These are phyloP conservation scores for Drechslera avenae DNA, from an alignment of 2,329 filamentous ascomycete species.

Conservation along the genomic window DNA sequence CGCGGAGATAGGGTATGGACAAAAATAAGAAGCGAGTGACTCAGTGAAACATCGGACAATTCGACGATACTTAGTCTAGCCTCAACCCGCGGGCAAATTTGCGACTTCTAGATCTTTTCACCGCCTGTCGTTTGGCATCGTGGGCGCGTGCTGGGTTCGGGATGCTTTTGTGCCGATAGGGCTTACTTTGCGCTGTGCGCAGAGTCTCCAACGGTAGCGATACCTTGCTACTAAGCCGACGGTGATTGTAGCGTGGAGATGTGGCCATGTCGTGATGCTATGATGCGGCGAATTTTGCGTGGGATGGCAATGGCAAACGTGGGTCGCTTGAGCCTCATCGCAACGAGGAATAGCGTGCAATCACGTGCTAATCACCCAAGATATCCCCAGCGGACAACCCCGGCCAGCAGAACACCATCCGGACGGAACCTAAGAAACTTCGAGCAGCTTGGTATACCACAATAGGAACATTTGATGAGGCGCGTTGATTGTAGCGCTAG, in stretches of 20 bases:
- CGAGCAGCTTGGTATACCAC: constrained; percentile 23
- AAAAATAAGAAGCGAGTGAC: constrained; percentile 1
- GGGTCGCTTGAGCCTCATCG: constrained; percentile 16
- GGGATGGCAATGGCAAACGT: constrained; percentile 18
- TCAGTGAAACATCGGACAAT: constrained; percentile 23
- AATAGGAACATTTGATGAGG: constrained; percentile 15
- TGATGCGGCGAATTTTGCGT: constrained; percentile 2
- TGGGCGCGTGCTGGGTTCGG: constrained; percentile 17
- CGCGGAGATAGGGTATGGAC: constrained; percentile 20
- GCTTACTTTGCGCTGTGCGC: not conserved
- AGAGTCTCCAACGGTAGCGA: not conserved
- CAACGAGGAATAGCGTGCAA: too few species aligned
- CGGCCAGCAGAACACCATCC: constrained; percentile 2
- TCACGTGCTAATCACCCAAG: constrained; percentile 1
- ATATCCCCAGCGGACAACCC: constrained; percentile 5
- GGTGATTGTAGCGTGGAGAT: not conserved
- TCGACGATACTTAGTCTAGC: constrained; percentile 32
- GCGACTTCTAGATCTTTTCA: constrained; percentile 36
- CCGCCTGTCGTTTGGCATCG: constrained; percentile 38
- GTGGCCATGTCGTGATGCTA: not conserved
- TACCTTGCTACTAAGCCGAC: too few species aligned
- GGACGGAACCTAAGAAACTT: not conserved
- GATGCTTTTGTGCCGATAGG: not conserved
- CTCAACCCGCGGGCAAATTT: constrained; percentile 34
- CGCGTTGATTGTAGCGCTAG: constrained; percentile 27